Evolutionary conservation across 768 basidiomycete genomes (phyloP).

Genomic region (Mycena metata): DNA sequence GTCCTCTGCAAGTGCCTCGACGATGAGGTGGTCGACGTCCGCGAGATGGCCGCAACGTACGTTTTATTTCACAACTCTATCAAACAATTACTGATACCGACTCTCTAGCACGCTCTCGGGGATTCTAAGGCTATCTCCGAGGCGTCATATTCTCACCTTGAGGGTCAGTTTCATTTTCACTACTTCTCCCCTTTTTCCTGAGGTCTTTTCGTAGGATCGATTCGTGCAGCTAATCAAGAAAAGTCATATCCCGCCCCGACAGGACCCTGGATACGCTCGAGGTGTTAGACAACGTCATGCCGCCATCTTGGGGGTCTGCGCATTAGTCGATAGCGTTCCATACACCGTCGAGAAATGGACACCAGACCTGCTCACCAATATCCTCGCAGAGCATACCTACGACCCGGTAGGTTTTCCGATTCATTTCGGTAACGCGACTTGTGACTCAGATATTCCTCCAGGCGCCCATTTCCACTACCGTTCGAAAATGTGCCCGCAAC

Average conservation of each 20-base stretch:
- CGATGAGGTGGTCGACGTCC: conserved; percentile 90
- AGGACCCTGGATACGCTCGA: conserved; percentile 74
- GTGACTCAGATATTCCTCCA: conserved; percentile 39
- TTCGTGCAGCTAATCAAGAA: conserved; percentile 82
- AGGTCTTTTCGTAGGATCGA: conserved; percentile 65
- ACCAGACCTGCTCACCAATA: conserved; percentile 84
- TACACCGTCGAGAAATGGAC: conserved; percentile 97
- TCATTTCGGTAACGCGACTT: background rate
- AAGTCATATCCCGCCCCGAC: conserved; percentile 73
- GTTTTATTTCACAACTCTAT: conserved; percentile 40
- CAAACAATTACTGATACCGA: conserved; percentile 1
- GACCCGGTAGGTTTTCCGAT: conserved; percentile 70
- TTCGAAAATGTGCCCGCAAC: conserved; percentile 82
- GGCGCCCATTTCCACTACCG: conserved; percentile 89
- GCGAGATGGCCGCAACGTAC: conserved; percentile 90
- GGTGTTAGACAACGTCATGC: conserved; percentile 87
- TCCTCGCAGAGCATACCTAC: conserved; percentile 86
- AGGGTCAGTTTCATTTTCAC: conserved; percentile 57
- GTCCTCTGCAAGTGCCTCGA: conserved; percentile 85
- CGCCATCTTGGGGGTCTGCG: conserved; percentile 94
- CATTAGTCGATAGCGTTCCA: conserved; percentile 93
- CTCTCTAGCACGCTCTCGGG: conserved; percentile 78
- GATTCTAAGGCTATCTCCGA: conserved; percentile 84
- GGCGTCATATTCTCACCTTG: conserved; percentile 79
- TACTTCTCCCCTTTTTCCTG: conserved; percentile 36